A percentile compares a stretch with the other conserved stretches of the same genome.
These are phyloP conservation scores for Penicillium canariense DNA, from an alignment of 495 filamentous ascomycete genomes.

Conservation along the genomic window DNA sequence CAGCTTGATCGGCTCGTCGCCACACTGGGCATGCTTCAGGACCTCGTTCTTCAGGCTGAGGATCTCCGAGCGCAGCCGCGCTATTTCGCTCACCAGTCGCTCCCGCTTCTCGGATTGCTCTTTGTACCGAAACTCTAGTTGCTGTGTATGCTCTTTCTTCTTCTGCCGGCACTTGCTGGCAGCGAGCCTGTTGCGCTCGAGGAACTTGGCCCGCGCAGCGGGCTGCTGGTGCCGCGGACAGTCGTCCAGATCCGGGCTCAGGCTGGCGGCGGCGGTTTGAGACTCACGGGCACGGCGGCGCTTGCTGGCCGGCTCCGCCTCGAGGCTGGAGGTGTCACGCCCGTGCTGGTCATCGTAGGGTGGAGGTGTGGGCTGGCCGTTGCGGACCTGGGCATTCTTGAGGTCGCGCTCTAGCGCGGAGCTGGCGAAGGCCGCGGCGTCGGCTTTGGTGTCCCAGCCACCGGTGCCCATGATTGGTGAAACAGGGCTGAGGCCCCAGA, in stretches of 20 bases:
- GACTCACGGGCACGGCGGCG: constrained; percentile 18
- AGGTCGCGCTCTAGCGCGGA: constrained; percentile 31
- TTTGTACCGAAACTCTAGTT: constrained; percentile 49
- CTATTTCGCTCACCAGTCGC: constrained; percentile 64
- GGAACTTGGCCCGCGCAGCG: constrained; percentile 50
- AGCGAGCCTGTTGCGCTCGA: constrained; percentile 80
- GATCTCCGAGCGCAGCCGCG: constrained; percentile 39
- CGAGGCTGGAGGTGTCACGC: constrained; percentile 8
- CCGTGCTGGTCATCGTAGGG: constrained; percentile 30
- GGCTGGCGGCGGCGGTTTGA: constrained; percentile 19
- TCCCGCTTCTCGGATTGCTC: constrained; percentile 56
- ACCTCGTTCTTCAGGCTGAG: constrained; percentile 55
- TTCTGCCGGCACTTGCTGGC: constrained; percentile 86
- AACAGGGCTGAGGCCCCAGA: constrained; percentile 35
- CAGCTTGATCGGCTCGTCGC: constrained; percentile 50
- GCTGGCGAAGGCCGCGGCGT: constrained; percentile 23
- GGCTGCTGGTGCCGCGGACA: constrained; percentile 28
- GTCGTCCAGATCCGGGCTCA: constrained; percentile 27
- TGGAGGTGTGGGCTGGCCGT: constrained; percentile 45
- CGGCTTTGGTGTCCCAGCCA: constrained; percentile 29
- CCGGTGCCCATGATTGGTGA: constrained; percentile 26
- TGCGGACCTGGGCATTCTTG: constrained; percentile 39
- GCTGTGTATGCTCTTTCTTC: constrained; percentile 72
- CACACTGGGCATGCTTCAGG: constrained; percentile 58
- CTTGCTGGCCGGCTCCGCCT: constrained; percentile 10